These are phyloP conservation scores for Platanthera guangdongensis DNA, from an alignment of 106 monocot species.

Conservation along the genomic window DNA sequence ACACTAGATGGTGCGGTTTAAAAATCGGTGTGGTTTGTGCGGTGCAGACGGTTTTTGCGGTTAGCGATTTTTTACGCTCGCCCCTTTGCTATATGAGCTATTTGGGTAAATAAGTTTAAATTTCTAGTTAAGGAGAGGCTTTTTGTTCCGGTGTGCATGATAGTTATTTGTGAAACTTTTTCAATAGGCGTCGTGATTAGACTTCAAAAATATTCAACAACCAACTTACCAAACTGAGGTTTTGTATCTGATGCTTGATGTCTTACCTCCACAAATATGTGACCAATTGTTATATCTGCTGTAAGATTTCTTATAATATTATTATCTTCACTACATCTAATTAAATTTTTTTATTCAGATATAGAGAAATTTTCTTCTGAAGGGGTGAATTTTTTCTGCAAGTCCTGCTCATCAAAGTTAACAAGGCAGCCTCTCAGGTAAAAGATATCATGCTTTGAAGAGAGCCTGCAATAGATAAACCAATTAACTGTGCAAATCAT, in stretches of 20 bases:
- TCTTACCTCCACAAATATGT: background rate
- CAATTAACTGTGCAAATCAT: background rate
- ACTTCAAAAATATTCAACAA: background rate
- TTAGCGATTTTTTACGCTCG: too few species aligned
- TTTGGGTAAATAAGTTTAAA: background rate
- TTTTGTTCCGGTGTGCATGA: background rate
- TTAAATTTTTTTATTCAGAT: slow-evolving; percentile 31
- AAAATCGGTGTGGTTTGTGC: too few species aligned
- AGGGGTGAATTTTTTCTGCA: slow-evolving; percentile 72
- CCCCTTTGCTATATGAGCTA: too few species aligned
- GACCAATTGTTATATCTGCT: background rate
- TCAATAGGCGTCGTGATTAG: background rate
- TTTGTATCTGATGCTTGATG: background rate
- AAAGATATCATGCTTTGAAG: background rate
- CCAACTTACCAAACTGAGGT: background rate
- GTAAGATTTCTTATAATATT: background rate
- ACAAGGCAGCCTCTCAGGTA: slow-evolving; percentile 76
- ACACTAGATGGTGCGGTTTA: too few species aligned
- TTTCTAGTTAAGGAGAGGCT: background rate
- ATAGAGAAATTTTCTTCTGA: slow-evolving; percentile 43
- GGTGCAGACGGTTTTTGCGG: too few species aligned
- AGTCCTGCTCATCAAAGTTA: slow-evolving; percentile 58
- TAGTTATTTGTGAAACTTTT: background rate
- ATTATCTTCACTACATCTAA: slow-evolving; percentile 3
- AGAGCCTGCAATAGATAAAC: background rate